phyloP scores from a whole-genome alignment of 2,329 filamentous ascomycete genomes.

The Setomelanomma holmii region DNA sequence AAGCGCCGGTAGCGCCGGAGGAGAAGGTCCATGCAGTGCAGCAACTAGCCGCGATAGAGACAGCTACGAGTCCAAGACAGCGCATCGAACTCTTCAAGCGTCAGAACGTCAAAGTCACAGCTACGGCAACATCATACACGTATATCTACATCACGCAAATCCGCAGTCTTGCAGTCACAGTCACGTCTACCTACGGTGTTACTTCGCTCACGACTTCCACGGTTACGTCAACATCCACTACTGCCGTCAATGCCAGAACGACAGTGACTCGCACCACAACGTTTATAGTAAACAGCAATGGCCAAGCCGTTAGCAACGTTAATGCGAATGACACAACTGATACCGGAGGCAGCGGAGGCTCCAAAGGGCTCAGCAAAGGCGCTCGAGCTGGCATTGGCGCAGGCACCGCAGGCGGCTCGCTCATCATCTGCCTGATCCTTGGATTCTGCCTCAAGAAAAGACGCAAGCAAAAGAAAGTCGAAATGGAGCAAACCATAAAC shows the following conservation, averaged over 20 bases:
- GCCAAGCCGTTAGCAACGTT: not conserved
- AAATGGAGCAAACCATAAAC: not conserved
- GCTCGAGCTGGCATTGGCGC: not conserved
- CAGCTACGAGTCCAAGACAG: not conserved
- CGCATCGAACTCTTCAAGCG: not conserved
- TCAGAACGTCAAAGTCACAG: not conserved
- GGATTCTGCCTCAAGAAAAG: not conserved
- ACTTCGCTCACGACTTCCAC: not conserved
- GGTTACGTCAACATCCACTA: not conserved
- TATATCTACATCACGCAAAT: not conserved
- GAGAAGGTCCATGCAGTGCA: not conserved
- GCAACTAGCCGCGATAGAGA: not conserved
- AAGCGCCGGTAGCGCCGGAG: not conserved
- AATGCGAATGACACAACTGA: not conserved
- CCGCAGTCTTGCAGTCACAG: not conserved
- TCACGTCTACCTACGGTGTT: not conserved
- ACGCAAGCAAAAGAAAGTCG: not conserved
- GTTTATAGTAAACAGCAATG: not conserved
- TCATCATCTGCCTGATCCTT: not conserved
- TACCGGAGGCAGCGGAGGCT: not conserved
- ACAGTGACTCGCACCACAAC: not conserved
- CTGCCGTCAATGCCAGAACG: not conserved
- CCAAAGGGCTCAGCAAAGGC: not conserved
- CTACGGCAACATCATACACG: not conserved
- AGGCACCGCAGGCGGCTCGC: not conserved